Base-by-base conservation (phyloP, 2,329 filamentous ascomycete genomes). In the Scolecobasidium constrictum region DNA sequence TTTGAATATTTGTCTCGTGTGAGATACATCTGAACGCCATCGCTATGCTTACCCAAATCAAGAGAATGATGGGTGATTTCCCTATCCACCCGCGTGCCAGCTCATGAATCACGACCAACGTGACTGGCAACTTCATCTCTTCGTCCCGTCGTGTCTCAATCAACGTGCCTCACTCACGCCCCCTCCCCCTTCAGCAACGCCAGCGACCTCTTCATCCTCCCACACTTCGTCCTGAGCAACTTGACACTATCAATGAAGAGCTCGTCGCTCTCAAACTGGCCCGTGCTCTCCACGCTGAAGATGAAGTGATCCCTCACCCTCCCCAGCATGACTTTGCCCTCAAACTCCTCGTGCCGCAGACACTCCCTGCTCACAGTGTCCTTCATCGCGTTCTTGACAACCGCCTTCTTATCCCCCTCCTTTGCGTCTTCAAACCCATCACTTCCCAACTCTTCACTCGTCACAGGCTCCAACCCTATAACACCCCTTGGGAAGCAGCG, bases 341-440 rank as follows among this genome's bases (percentile, higher is more conserved):
- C 78, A 66, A 98, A 96, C 65, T 96, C 92, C 19, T 81, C 73
- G 59, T 98, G 90, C 39, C 92, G 78, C 57, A 98, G 65, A 56
- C 83, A 92, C 66, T 98, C 93, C 51, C 92, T 77, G 63, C 84
- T 93, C 48, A 98, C 90, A 0, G 90, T 96, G 61, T 98, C 93
- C 56, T 83, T 85, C 79, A 95, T 93, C 2, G 90, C 69, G 60
- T 96, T 81, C 48, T 69, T 67, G 2, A 98, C 90, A 0, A 94
- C 86, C 0, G 90, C 92, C 67, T 93, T 93, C 54, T 75, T 65
- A 66, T 94, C 81, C 41, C 88, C 87, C 45, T 79, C 77, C 52
- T 82, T 77, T 45, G 78, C 82, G 56, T 83, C 77, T 52, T 87
- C 86, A 19, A 75, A 81, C 53, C 72, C 77, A 16, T 75, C 75